A percentile compares a stretch with the other conserved stretches of the same genome.
Conservation (phyloP, 331 rosid species). For the Phaseolus coccineus region DNA sequence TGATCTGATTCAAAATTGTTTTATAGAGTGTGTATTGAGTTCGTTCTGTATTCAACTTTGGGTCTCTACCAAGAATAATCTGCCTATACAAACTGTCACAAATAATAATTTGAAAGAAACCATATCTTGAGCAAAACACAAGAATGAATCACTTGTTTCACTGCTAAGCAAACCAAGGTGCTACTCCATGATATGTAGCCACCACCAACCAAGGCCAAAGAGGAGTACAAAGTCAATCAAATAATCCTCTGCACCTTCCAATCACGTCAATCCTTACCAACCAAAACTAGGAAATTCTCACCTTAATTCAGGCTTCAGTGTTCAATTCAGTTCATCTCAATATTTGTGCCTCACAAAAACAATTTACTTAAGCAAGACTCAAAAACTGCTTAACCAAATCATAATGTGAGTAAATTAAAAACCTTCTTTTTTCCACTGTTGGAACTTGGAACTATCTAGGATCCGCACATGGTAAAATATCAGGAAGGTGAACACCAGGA, state of each 20-base stretch:
- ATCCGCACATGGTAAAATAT: neutral
- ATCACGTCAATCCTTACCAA: constrained; percentile 28
- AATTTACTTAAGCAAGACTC: constrained; percentile 31
- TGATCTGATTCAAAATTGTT: constrained; percentile 39
- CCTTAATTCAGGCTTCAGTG: constrained; percentile 13
- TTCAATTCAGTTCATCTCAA: constrained; percentile 32
- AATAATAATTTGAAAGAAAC: neutral
- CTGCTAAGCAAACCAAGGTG: constrained; percentile 32
- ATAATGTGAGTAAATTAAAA: constrained; percentile 2
- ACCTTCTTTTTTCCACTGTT: constrained; percentile 26
- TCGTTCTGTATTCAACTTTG: constrained; percentile 24
- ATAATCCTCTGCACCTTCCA: constrained; percentile 22
- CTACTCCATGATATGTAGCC: constrained; percentile 25
- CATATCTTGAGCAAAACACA: constrained; percentile 5
- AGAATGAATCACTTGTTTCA: constrained; percentile 22
- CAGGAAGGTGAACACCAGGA: constrained; percentile 54
- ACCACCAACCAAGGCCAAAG: neutral
- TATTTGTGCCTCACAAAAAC: constrained; percentile 17
- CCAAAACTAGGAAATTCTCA: constrained; percentile 7
- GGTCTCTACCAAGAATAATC: constrained; percentile 8
- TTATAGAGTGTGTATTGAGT: neutral
- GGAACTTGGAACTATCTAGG: constrained; percentile 20
- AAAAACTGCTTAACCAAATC: constrained; percentile 26
- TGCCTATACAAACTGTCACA: constrained; percentile 32
- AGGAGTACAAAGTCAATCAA: constrained; percentile 36